These are phyloP conservation scores for Saprolegnia parasitica DNA, from an alignment of 352 stramenopile species.

Conservation along the genomic window DNA sequence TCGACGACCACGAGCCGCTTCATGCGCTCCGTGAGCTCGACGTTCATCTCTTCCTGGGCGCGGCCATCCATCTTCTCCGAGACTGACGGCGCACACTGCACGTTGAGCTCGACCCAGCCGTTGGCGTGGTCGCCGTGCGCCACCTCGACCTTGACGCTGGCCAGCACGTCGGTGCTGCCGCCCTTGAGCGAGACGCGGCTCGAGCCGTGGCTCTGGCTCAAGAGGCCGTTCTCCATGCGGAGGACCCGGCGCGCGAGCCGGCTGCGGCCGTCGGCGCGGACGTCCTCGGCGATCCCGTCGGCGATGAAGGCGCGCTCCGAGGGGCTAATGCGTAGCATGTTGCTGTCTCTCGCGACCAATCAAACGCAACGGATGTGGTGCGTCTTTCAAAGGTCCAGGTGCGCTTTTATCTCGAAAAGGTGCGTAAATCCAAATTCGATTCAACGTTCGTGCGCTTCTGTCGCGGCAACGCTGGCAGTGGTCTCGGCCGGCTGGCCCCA, in stretches of 20 bases:
- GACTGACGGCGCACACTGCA: conserved; percentile 67
- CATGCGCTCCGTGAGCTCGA: conserved; percentile 75
- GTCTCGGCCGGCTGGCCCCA: neutral
- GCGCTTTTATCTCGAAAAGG: neutral
- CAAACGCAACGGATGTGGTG: neutral
- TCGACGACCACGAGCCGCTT: conserved; percentile 33
- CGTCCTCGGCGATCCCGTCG: conserved; percentile 61
- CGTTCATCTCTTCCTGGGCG: conserved; percentile 67
- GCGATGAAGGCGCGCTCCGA: conserved; percentile 72
- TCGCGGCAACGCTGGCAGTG: neutral
- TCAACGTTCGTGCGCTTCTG: neutral
- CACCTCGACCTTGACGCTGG: conserved; percentile 75
- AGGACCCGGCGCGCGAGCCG: conserved; percentile 61
- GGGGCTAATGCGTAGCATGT: conserved; percentile 68
- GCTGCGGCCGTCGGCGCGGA: conserved; percentile 61
- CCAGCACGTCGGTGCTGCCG: conserved; percentile 68
- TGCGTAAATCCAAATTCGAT: neutral
- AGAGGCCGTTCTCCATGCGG: conserved; percentile 59
- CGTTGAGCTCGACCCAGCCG: conserved; percentile 47
- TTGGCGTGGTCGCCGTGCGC: conserved; percentile 40
- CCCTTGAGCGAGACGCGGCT: conserved; percentile 53
- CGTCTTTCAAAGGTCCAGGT: neutral
- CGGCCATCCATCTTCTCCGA: conserved; percentile 66
- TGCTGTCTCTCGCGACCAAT: conserved; percentile 8
- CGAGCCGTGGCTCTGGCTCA: conserved; percentile 74